Evolutionary conservation across 129 eudicot genomes (phyloP), one percentile per base, ranked within the genome.

Genomic region (Chrysanthemum seticuspe): DNA sequence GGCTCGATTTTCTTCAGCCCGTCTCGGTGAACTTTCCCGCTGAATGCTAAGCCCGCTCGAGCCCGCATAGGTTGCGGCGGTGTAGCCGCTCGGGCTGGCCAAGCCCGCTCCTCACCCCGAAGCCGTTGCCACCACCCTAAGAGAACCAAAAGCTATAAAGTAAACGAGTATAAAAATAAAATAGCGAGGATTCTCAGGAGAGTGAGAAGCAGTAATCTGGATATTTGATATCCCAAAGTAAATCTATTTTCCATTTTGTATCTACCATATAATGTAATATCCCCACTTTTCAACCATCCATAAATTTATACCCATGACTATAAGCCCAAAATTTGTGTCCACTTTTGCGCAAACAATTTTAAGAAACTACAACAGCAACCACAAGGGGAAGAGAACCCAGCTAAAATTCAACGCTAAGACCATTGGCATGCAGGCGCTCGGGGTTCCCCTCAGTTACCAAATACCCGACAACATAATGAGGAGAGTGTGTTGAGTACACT

Each of bases 391-490:
- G 45, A 36, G 55, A 45, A 66, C 34, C 66, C 15, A 40, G 45
- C 5, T 10, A 16, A 62, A 74, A 63, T 36, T 13, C 21, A 13
- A 44, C 51, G 29, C 56, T 67, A 76, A 67, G 60, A 72, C 29
- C 58, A 34, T 14, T 19, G n/a, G 23, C 55, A 36, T 56, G 13
- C 1, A 59, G 48, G 14, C 19, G 40, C 67, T 78, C 74, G 2
- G 61, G 18, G 21, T 59, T 23, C 23, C 58, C 61, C 31, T 58
- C 53, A 53, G 45, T 57, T 5, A 78, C 74, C 56, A 73, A n/a
- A 73, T 74, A 72, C 45, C 81, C 83, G 21, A 74, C 68, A 66
- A 34, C 51, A 36, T 76, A 79, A 44, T 12, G 25, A 23, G 87
- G 68, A 23, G 48, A 14, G 61, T 80, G 60, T 47, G 8, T 40